Evolutionary conservation across 164 flowering plant genomes (phyloP).

Genomic region (Sedum album): DNA sequence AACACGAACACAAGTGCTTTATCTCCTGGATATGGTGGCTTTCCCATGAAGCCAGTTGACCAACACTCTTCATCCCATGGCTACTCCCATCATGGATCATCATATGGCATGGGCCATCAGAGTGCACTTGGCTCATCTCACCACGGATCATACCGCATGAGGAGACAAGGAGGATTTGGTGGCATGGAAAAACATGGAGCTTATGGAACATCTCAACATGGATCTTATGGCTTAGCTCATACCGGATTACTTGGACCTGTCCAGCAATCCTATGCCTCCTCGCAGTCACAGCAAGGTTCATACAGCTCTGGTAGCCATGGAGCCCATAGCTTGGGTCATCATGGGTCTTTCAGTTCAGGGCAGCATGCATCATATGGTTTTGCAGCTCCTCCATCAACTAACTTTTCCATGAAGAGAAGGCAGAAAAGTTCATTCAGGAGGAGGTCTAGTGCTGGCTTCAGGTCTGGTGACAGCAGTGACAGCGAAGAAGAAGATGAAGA

Average conservation of each 20-base stretch:
- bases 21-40: neutral
- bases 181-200: neutral
- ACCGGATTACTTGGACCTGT: conserved; percentile 4
- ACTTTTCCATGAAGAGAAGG: neutral
- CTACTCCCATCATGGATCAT: conserved; percentile 6
- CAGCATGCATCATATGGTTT: neutral
- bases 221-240: conserved; percentile 6
- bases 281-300: neutral
- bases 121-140: neutral
- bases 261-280: neutral
- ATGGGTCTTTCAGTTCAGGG: neutral
- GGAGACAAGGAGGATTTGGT: neutral
- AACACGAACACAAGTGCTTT: neutral
- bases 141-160: conserved; percentile 7
- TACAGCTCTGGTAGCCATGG: conserved; percentile 1
- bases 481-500: conserved; percentile 3
- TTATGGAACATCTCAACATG: conserved; percentile 4
- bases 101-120: conserved; percentile 6
- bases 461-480: conserved; percentile 7
- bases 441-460: conserved; percentile 7
- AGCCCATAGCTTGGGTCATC: neutral
- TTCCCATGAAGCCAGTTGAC: neutral
- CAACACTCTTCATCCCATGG: conserved; percentile 8
- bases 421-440: neutral
- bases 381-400: neutral